Base-by-base conservation (phyloP, 2,329 filamentous ascomycete genomes). In the Alternaria sp. region DNA sequence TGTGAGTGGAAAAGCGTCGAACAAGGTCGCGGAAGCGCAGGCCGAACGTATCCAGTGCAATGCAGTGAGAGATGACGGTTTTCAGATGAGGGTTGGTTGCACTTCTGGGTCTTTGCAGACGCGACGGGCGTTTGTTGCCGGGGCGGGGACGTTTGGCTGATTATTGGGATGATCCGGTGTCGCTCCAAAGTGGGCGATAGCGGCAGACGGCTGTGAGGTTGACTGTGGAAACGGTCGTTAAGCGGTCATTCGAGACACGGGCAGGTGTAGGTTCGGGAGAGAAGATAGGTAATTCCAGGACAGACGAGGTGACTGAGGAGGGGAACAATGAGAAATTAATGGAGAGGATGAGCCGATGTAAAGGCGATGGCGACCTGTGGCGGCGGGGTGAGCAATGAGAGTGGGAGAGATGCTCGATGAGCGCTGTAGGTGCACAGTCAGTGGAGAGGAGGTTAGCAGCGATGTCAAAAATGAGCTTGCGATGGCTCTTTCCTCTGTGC, bases 241-340 rank as follows among this genome's bases (percentile, higher is more conserved):
- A 55, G 45, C 40, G 67, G 36, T 47, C 62, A 63, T 65, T 32
- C 28, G 60, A 49, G 25, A 57, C 21, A 17, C 15, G 25, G 11
- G 59, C 44, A 62, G 60, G 40, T 59, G 54, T 57, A 57, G 59
- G 55, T 43, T 51, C 57, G 59, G 57, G 19, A 56, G 46, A 63
- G 57, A 45, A 58, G 56, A 59, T 30, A 62, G 54, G 58, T 55
- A 57, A 50, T 30, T 40, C 44, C 54, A 44, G 46, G 45, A 51
- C 47, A 55, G 46, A 60, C 26, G 60, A 58, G 55, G 62, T 51
- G 57, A 58, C 57, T 61, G 54, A 64, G 66, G 44, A 59, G 50
- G 49, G 47, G 36, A 64, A 69, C 59, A 63, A 63, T 66, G 57
- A 54, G 43, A 65, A 74, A 75, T 69, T 57, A 73, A 77, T 76